Conservation (phyloP, 192 early-diverging fungal genomes). For the Entophlyctis helioformis region DNA sequence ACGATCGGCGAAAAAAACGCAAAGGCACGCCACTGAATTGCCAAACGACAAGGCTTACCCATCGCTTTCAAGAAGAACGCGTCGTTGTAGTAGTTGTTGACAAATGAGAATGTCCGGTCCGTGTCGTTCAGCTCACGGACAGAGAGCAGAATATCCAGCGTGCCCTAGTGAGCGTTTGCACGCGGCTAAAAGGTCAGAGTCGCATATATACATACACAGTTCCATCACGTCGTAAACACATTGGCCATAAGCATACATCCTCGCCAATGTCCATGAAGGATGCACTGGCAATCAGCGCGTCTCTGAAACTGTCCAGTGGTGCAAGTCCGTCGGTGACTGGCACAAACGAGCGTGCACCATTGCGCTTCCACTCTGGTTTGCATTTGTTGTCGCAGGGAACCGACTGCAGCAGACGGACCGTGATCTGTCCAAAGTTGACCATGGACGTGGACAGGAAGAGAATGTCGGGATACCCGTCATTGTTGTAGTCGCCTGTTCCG, state of each 20-base stretch:
- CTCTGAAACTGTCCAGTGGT: too few species aligned
- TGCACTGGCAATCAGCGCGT: constrained; percentile 42
- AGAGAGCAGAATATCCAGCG: constrained; percentile 66
- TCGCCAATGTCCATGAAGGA: constrained; percentile 84
- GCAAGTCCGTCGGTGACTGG: too few species aligned
- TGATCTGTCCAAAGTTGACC: too few species aligned
- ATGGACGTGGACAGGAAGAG: constrained; percentile 51
- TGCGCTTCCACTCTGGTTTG: too few species aligned
- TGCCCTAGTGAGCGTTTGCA: constrained; percentile 53
- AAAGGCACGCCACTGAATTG: too few species aligned
- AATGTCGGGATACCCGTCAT: constrained; percentile 88
- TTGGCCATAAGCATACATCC: constrained; percentile 44
- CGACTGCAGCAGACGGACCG: constrained; percentile 58
- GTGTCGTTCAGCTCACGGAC: constrained; percentile 13
- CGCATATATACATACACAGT: background rate
- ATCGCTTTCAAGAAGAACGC: constrained; percentile 87
- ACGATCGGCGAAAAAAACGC: too few species aligned
- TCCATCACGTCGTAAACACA: constrained; percentile 1
- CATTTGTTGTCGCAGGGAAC: too few species aligned
- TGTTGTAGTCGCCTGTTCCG: constrained; percentile 67
- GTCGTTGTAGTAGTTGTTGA: constrained; percentile 88
- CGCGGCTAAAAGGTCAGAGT: background rate
- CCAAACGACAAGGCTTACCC: constrained; percentile 19
- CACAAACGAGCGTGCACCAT: too few species aligned
- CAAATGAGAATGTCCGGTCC: constrained; percentile 43